Base-by-base conservation (phyloP, 2,329 filamentous ascomycete genomes). In the Kalaharituber pfeilii region DNA sequence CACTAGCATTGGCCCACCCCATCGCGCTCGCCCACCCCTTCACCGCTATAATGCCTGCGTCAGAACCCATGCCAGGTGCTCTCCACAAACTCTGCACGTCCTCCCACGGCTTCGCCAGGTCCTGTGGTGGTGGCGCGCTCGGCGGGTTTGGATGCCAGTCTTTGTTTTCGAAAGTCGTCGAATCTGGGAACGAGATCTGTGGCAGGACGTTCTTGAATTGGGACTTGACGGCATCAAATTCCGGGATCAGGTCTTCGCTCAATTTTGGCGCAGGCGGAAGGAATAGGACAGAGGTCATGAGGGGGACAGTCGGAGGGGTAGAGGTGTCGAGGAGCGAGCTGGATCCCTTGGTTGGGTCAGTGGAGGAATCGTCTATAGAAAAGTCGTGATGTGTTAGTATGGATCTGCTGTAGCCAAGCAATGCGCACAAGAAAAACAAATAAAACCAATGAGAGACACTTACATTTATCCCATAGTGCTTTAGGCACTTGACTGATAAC, bases 391-490 rank as follows among this genome's bases (percentile, higher is more conserved):
- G n/a, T n/a, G n/a, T n/a, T n/a, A n/a, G n/a, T n/a, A n/a, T n/a
- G n/a, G n/a, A n/a, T n/a, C n/a, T n/a, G n/a, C n/a, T n/a, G n/a
- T n/a, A n/a, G n/a, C n/a, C n/a, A n/a, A n/a, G n/a, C n/a, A n/a
- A n/a, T n/a, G n/a, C n/a, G n/a, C n/a, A n/a, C n/a, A n/a, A n/a
- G n/a, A n/a, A n/a, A n/a, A n/a, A n/a, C n/a, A n/a, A n/a, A n/a
- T n/a, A n/a, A n/a, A n/a, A n/a, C 2, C 3, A 9, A 45, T 18
- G 20, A 27, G 11, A 24, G 39, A 18, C 26, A 30, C 53, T 52
- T 59, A 56, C 57, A 59, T 42, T 29, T 11, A 50, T 56, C 56
- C 57, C 57, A 59, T n/a, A 59, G 18, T 5, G 50, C 57, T 8
- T 27, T 45, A 29, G 57, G 55, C n/a, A n/a, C n/a, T n/a, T n/a